Evolutionary conservation across 345 rosid species (phyloP).

Genomic region (Clausena lansium): DNA sequence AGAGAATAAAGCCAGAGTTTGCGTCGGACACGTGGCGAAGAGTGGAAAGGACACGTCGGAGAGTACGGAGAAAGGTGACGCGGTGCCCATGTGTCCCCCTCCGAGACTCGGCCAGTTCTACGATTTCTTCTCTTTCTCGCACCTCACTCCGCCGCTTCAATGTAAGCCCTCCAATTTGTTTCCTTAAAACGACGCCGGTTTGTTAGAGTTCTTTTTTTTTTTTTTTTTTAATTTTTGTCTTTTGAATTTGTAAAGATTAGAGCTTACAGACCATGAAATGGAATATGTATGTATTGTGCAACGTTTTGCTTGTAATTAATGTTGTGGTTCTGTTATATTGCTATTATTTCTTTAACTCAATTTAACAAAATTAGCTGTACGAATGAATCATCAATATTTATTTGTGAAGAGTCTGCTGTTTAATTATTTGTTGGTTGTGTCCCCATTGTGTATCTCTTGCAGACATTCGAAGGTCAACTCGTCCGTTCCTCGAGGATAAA

Average conservation of each 20-base stretch:
- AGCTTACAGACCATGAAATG: not conserved
- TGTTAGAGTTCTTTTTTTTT: not conserved
- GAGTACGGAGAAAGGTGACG: slow-evolving; percentile 39
- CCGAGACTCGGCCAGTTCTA: slow-evolving; percentile 84
- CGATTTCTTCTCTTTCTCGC: slow-evolving; percentile 87
- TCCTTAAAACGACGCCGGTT: not conserved
- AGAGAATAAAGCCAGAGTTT: slow-evolving; percentile 15
- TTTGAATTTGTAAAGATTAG: not conserved
- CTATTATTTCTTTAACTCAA: not conserved
- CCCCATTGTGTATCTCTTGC: slow-evolving; percentile 13
- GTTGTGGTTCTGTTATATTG: not conserved
- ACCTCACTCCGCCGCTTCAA: slow-evolving; percentile 80
- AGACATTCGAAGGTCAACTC: slow-evolving; percentile 72
- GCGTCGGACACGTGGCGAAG: slow-evolving; percentile 10
- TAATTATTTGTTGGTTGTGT: not conserved
- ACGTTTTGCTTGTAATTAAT: not conserved
- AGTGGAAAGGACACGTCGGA: slow-evolving; percentile 29
- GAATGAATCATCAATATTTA: not conserved
- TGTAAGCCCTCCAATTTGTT: slow-evolving; percentile 37
- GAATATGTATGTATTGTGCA: not conserved
- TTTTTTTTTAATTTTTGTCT: not conserved
- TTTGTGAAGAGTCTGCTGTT: slow-evolving; percentile 14
- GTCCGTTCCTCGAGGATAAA: slow-evolving; percentile 65
- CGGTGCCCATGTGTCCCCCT: slow-evolving; percentile 70
- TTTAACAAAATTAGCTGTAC: not conserved